Evolutionary conservation across 352 stramenopile species (phyloP).

Genomic region (Globisporangium orthogonon): DNA sequence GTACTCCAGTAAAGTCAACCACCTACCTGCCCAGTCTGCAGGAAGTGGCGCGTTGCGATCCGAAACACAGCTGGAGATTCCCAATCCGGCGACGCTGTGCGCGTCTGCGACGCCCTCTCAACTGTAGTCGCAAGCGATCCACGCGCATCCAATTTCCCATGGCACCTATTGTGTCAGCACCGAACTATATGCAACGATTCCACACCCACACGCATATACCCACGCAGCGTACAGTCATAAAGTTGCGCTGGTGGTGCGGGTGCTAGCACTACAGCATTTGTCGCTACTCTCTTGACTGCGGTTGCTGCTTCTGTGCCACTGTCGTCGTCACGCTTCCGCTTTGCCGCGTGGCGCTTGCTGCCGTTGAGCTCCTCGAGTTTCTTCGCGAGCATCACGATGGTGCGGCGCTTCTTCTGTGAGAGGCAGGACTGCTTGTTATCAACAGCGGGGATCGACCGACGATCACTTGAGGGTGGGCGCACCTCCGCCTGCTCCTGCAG

Average conservation of each 20-base stretch:
- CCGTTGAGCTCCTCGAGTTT: slow-evolving; percentile 8
- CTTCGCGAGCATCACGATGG: slow-evolving; percentile 1
- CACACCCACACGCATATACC: too few species aligned
- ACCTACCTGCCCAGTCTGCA: slow-evolving; percentile 11
- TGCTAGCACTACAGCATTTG: not conserved
- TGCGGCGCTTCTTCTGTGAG: slow-evolving; percentile 11
- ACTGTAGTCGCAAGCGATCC: not conserved
- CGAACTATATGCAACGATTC: too few species aligned
- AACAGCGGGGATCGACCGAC: not conserved
- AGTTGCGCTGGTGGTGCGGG: not conserved
- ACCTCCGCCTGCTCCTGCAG: slow-evolving; percentile 32
- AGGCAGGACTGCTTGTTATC: not conserved
- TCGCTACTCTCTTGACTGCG: not conserved
- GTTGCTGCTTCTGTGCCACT: not conserved
- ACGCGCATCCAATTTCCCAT: not conserved
- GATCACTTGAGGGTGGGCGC: not conserved
- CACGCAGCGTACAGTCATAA: slow-evolving; percentile 5
- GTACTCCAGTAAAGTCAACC: not conserved
- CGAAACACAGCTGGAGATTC: slow-evolving; percentile 10
- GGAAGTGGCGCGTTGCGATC: slow-evolving; percentile 3
- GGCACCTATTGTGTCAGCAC: not conserved
- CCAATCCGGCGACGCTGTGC: slow-evolving; percentile 1
- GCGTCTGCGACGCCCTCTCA: not conserved
- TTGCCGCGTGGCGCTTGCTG: not conserved
- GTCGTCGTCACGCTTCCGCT: slow-evolving; percentile 8